Percentiles rank a stretch among this genome's conserved stretches.
phyloP scores from a whole-genome alignment of 345 rosid species.

The Populus nigra region DNA sequence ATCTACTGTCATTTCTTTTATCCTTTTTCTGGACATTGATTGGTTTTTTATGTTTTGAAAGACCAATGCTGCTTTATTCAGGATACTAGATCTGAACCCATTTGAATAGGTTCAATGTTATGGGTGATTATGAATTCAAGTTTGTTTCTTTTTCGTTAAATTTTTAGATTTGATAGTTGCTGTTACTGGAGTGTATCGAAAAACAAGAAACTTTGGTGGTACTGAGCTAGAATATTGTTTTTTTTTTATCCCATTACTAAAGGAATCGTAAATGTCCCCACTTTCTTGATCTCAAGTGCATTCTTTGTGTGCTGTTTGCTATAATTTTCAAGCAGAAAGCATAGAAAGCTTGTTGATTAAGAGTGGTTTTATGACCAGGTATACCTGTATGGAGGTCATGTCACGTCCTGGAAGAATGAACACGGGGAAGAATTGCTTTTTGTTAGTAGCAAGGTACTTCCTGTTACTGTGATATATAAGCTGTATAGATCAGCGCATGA shows the following conservation, averaged over 20 bases:
- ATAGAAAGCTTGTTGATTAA: not conserved
- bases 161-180: not conserved
- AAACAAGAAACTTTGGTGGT: not conserved
- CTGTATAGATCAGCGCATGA: not conserved
- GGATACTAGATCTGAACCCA: constrained; percentile 8
- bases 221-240: not conserved
- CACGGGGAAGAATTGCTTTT: constrained; percentile 80
- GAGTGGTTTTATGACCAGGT: constrained; percentile 39
- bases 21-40: not conserved
- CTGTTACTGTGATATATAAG: not conserved
- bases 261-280: not conserved
- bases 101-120: not conserved
- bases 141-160: not conserved
- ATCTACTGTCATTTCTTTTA: not conserved
- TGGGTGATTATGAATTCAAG: not conserved
- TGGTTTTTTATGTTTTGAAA: not conserved
- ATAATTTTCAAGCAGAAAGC: not conserved
- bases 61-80: not conserved
- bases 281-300: not conserved
- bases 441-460: constrained; percentile 68
- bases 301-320: not conserved
- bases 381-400: constrained; percentile 83
- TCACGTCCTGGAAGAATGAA: constrained; percentile 97
- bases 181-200: not conserved
- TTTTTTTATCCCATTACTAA: not conserved